Conservation (phyloP, 768 basidiomycete genomes). For the Lactarius pseudohatsudake region DNA sequence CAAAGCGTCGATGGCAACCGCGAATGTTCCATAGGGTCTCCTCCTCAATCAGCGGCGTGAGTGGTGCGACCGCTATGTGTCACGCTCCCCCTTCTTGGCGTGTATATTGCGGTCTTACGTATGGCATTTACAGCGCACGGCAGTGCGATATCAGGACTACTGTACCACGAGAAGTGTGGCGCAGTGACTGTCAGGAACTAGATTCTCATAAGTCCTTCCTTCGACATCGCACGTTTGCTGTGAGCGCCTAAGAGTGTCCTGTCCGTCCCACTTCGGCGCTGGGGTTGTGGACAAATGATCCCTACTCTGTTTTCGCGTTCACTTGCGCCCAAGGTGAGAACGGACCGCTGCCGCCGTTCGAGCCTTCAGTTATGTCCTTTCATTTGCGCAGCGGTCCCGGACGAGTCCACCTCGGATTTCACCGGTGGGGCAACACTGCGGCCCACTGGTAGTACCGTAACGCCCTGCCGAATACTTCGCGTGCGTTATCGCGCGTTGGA, state of each 20-base stretch:
- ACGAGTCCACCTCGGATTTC: not conserved
- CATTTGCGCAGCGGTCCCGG: not conserved
- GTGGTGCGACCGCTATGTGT: conserved; percentile 12
- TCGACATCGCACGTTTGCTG: conserved; percentile 15
- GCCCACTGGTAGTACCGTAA: not conserved
- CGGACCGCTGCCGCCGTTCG: no score
- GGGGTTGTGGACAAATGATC: not conserved
- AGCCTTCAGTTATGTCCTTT: not conserved
- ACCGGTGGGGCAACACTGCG: not conserved
- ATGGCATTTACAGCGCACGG: conserved; percentile 11
- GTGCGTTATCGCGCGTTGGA: not conserved
- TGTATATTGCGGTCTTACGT: not conserved
- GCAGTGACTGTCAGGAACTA: not conserved
- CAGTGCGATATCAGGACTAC: not conserved
- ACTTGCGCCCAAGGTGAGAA: not conserved
- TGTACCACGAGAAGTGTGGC: conserved; percentile 1
- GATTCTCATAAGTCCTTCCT: conserved; percentile 1
- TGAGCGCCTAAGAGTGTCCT: not conserved
- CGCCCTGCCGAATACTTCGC: not conserved
- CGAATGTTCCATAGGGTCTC: not conserved
- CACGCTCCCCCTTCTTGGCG: not conserved
- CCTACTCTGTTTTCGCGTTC: not conserved
- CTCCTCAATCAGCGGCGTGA: not conserved
- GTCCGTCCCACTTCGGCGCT: not conserved
- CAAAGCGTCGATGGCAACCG: not conserved